phyloP scores from a whole-genome alignment of 139 green algal species.

The Tetraselmis striata region DNA sequence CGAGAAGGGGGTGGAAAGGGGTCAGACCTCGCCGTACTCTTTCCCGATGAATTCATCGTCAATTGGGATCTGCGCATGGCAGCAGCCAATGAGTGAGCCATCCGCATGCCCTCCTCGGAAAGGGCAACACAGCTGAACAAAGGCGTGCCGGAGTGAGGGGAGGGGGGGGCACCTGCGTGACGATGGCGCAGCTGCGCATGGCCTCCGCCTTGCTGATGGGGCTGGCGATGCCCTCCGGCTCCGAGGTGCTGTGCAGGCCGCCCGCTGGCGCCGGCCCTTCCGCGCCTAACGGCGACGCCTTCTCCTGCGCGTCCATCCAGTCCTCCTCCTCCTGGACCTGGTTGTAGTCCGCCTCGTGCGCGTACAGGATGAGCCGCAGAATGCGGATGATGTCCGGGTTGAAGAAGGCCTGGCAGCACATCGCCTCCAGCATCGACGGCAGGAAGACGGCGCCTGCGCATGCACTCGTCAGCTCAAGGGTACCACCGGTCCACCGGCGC shows the following conservation, averaged over 20 bases:
- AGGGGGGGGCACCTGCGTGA: not conserved
- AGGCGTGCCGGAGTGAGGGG: not conserved
- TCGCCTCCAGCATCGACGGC: not conserved
- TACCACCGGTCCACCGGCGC: too few relatives aligned
- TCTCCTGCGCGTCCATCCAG: not conserved
- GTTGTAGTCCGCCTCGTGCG: not conserved
- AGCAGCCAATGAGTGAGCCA: too few relatives aligned
- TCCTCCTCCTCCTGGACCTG: not conserved
- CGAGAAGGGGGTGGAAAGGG: too few relatives aligned
- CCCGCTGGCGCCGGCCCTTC: too few relatives aligned
- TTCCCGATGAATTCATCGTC: not conserved
- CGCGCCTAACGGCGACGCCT: too few relatives aligned
- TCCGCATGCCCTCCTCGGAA: too few relatives aligned
- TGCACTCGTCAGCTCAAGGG: not conserved
- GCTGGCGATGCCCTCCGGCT: not conserved
- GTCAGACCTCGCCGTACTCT: not conserved
- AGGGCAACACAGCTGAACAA: too few relatives aligned
- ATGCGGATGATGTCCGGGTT: constrained; percentile 3
- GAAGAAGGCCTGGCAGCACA: not conserved
- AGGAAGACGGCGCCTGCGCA: not conserved
- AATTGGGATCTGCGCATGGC: not conserved
- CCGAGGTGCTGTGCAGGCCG: not conserved
- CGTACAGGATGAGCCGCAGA: not conserved
- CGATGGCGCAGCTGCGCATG: not conserved
- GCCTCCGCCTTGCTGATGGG: not conserved